Conservation (phyloP, 1,139 yeast genomes). For the Debaryomycetaceae sp. region DNA sequence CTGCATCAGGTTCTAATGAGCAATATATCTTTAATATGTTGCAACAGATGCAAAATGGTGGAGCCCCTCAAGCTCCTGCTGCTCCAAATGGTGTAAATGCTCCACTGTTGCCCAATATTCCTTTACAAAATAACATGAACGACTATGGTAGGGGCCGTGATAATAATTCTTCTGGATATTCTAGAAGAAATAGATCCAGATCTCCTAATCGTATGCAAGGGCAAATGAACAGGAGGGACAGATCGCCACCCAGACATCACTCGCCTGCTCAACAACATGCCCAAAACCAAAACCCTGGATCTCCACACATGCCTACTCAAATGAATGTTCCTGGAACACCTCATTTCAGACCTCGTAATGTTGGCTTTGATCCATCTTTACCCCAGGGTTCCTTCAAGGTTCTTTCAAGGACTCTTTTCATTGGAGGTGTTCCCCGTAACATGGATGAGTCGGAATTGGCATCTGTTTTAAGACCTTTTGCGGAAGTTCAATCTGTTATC, state of each 20-base stretch:
- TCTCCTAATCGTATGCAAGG: conserved; percentile 44
- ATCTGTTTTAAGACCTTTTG: conserved; percentile 72
- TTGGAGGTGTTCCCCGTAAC: conserved; percentile 86
- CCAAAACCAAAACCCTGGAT: conserved; percentile 10
- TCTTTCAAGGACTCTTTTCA: conserved; percentile 81
- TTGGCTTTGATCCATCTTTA: conserved; percentile 63
- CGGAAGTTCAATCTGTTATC: conserved; percentile 91
- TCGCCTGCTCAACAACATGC: conserved; percentile 11
- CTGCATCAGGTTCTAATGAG: conserved; percentile 19
- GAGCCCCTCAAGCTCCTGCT: conserved; percentile 4
- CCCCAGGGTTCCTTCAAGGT: conserved; percentile 85
- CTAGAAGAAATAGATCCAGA: conserved; percentile 55
- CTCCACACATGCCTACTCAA: conserved; percentile 40
- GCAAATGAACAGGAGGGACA: conserved; percentile 21
- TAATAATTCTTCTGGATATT: conserved; percentile 26
- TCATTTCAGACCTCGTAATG: conserved; percentile 69
- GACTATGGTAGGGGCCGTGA: conserved; percentile 36
- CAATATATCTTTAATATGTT: conserved; percentile 40
- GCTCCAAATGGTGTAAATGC: conserved; percentile 6
- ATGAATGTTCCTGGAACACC: conserved; percentile 65
- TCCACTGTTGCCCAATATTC: conserved; percentile 16
- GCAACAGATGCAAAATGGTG: conserved; percentile 37
- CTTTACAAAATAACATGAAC: conserved; percentile 14
- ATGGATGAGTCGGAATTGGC: conserved; percentile 77
- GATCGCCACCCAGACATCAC: conserved; percentile 29